Percentiles rank a stretch among this genome's conserved stretches.
phyloP scores from a whole-genome alignment of 306 rosid genomes.

The Acacia crassicarpa region DNA sequence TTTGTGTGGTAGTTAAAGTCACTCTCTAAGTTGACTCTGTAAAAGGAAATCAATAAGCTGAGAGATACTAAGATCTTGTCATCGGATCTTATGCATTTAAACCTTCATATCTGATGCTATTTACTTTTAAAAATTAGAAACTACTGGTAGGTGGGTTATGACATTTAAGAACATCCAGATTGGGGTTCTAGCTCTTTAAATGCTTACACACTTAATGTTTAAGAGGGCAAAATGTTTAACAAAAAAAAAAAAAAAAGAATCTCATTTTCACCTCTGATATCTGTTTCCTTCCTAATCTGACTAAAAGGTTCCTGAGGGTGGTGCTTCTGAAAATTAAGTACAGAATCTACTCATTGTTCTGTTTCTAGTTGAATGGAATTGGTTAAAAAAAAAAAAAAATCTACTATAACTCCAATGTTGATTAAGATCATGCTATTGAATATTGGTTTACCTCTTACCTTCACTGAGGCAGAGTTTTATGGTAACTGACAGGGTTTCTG shows the following conservation, averaged over 20 bases:
- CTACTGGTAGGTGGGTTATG: slow-evolving; percentile 39
- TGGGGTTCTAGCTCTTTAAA: slow-evolving; percentile 31
- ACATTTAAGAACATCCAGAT: slow-evolving; percentile 30
- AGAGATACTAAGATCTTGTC: slow-evolving; percentile 24
- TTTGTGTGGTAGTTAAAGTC: slow-evolving; percentile 29
- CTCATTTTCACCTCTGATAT: neutral
- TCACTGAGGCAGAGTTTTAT: slow-evolving; percentile 19
- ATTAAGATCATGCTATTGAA: neutral
- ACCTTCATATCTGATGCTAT: slow-evolving; percentile 26
- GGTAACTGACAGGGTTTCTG: slow-evolving; percentile 31
- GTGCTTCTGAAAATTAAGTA: slow-evolving; percentile 26
- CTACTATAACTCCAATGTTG: neutral
- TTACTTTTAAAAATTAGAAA: slow-evolving; percentile 38
- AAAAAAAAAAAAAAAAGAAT: slow-evolving; percentile 6
- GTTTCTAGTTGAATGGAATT: slow-evolving; percentile 24
- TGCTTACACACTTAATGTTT: slow-evolving; percentile 14
- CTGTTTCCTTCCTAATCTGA: slow-evolving; percentile 19
- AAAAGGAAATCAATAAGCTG: neutral
- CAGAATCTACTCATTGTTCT: slow-evolving; percentile 14
- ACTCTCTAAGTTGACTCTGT: slow-evolving; percentile 39
- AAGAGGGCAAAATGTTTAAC: slow-evolving; percentile 22
- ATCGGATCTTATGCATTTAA: slow-evolving; percentile 17
- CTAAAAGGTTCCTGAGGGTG: slow-evolving; percentile 10
- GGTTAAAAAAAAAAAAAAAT: slow-evolving; percentile 6
- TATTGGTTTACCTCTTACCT: slow-evolving; percentile 23